Percentiles rank a stretch among this genome's conserved stretches.
phyloP scores from a whole-genome alignment of 441 rosid species.

The Gossypium trilobum region DNA sequence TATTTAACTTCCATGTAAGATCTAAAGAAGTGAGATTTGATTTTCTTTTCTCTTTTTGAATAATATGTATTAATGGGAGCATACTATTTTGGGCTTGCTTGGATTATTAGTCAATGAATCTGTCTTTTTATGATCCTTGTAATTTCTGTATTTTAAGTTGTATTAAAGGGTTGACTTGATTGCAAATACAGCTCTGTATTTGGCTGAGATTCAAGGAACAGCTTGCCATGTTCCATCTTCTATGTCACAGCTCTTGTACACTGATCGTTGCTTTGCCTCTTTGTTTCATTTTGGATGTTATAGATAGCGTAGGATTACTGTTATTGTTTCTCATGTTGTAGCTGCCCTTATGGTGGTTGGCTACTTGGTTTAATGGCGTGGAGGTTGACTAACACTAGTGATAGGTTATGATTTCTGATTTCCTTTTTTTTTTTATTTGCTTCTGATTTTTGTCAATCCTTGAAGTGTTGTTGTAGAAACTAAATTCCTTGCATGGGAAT shows the following conservation, averaged over 20 bases:
- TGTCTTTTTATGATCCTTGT: neutral
- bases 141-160: neutral
- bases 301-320: neutral
- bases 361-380: neutral
- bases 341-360: neutral
- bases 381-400: conserved; percentile 3
- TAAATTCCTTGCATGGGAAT: neutral
- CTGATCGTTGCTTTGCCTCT: neutral
- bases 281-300: neutral
- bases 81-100: neutral
- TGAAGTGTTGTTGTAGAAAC: conserved; percentile 8
- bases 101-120: conserved; percentile 1
- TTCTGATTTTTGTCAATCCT: neutral
- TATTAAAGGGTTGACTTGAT: conserved; percentile 10
- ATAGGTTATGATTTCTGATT: neutral
- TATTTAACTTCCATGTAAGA: neutral
- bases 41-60: neutral
- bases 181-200: conserved; percentile 13
- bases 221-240: conserved; percentile 20
- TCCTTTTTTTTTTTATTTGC: neutral
- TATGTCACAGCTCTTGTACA: conserved; percentile 17
- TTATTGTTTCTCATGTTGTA: neutral
- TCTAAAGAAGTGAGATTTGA: neutral
- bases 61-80: neutral
- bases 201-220: conserved; percentile 14